A percentile compares a stretch with the other conserved stretches of the same genome.
Conservation (phyloP, 2,329 filamentous ascomycete species). For the Hyphodiscus sp. region DNA sequence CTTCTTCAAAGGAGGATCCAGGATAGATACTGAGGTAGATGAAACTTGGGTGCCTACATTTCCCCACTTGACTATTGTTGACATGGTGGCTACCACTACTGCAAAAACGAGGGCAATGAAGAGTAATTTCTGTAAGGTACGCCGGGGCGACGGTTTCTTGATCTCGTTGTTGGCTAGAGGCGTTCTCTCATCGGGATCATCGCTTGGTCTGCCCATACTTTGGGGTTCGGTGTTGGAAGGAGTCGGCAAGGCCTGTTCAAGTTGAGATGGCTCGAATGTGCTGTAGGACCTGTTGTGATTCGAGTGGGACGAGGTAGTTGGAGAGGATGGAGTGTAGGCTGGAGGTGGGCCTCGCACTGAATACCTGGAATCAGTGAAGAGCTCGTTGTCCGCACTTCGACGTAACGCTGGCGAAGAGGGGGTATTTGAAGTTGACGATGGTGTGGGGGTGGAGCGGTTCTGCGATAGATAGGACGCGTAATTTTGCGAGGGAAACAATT, state of each 20-base stretch:
- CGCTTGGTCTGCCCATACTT: conserved; percentile 25
- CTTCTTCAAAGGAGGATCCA: too few species aligned
- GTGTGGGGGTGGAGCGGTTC: conserved; percentile 1
- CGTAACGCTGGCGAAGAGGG: conserved; percentile 11
- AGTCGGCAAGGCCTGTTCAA: conserved; percentile 14
- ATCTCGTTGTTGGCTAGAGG: conserved; percentile 15
- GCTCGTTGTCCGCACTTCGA: conserved; percentile 5
- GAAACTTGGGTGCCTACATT: conserved; percentile 3
- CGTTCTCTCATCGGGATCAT: conserved; percentile 18
- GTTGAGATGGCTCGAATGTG: conserved; percentile 20
- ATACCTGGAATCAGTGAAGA: conserved; percentile 9
- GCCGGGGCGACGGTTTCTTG: conserved; percentile 1
- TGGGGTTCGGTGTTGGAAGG: conserved; percentile 16
- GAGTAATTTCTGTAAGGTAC: conserved; percentile 12
- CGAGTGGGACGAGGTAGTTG: conserved; percentile 3
- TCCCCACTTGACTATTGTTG: conserved; percentile 4
- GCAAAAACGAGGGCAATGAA: conserved; percentile 17
- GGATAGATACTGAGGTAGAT: too few species aligned
- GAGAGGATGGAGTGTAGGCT: conserved; percentile 21
- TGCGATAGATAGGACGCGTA: conserved; percentile 17
- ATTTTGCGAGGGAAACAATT: conserved; percentile 13
- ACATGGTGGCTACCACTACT: not conserved
- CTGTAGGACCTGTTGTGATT: conserved; percentile 16
- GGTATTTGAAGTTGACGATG: conserved; percentile 9
- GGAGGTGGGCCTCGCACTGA: conserved; percentile 22